Percentiles rank a stretch among this genome's conserved stretches.
phyloP scores from a whole-genome alignment of 345 rosid genomes.

The Eucalyptus cloeziana region DNA sequence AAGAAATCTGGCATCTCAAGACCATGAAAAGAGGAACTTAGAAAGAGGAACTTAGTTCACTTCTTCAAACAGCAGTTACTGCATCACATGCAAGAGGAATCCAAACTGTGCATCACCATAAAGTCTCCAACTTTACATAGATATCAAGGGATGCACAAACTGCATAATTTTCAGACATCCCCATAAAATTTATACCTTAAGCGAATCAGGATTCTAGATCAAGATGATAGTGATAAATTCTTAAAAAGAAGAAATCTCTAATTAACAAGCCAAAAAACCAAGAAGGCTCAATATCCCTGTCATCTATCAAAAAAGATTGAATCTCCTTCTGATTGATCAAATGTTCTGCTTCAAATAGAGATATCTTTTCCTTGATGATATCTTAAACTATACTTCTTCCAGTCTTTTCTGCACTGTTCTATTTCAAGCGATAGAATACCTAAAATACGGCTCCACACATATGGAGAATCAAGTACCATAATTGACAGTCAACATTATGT shows the following conservation, averaged over 20 bases:
- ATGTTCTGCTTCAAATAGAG: neutral
- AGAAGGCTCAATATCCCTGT: neutral
- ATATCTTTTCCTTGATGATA: neutral
- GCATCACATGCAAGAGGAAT: neutral
- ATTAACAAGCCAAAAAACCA: neutral
- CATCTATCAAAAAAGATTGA: neutral
- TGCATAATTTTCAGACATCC: neutral
- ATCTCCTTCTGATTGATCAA: neutral
- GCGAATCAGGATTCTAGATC: neutral
- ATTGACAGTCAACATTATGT: neutral
- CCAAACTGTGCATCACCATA: neutral
- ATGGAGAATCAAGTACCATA: neutral
- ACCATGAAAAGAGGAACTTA: neutral
- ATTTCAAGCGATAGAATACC: neutral
- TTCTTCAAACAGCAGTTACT: neutral
- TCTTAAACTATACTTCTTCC: neutral
- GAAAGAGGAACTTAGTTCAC: neutral
- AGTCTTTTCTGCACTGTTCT: neutral
- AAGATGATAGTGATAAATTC: neutral
- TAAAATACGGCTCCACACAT: neutral
- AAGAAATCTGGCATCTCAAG: neutral
- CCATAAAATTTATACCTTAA: neutral
- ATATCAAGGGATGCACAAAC: neutral
- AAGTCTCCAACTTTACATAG: neutral
- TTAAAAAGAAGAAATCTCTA: neutral